Conservation (phyloP, 1,139 yeast species). For the Meyerozyma carpophila region DNA sequence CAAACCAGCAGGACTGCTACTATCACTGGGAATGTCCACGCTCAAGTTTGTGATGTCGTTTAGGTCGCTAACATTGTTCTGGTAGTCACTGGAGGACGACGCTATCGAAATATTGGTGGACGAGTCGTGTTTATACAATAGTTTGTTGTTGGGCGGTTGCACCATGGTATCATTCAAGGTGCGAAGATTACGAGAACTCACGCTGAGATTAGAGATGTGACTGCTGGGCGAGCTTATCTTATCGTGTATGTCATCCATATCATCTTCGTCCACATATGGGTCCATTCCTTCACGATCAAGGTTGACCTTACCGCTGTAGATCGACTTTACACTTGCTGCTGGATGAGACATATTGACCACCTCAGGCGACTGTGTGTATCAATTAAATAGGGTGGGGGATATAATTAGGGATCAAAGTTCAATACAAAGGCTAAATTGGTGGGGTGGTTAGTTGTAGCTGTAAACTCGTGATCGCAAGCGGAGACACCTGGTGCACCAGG, state of each 20-base stretch:
- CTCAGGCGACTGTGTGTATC: background rate
- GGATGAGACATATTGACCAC: constrained; percentile 31
- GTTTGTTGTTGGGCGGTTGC: background rate
- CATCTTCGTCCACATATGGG: constrained; percentile 9
- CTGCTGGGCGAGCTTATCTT: constrained; percentile 6
- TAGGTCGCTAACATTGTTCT: constrained; percentile 4
- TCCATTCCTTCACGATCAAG: constrained; percentile 22
- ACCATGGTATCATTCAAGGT: constrained; percentile 3
- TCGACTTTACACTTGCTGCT: constrained; percentile 39
- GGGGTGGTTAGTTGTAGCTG: too few relatives aligned
- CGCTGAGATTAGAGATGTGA: constrained; percentile 17
- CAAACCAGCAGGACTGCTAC: background rate
- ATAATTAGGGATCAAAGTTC: too few relatives aligned
- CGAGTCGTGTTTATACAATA: background rate
- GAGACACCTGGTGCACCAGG: too few relatives aligned
- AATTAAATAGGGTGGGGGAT: too few relatives aligned
- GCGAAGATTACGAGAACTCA: constrained; percentile 19
- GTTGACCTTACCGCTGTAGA: constrained; percentile 32
- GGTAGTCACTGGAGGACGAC: constrained; percentile 23
- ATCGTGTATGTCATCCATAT: constrained; percentile 1
- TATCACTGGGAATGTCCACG: background rate
- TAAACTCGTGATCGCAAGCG: too few relatives aligned
- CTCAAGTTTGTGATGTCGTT: background rate
- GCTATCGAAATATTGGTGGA: constrained; percentile 23
- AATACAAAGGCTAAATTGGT: too few relatives aligned